Percentiles rank a stretch among this genome's conserved stretches.
phyloP scores from a whole-genome alignment of 78 protist species.

The Trichosphaerium sp. region DNA sequence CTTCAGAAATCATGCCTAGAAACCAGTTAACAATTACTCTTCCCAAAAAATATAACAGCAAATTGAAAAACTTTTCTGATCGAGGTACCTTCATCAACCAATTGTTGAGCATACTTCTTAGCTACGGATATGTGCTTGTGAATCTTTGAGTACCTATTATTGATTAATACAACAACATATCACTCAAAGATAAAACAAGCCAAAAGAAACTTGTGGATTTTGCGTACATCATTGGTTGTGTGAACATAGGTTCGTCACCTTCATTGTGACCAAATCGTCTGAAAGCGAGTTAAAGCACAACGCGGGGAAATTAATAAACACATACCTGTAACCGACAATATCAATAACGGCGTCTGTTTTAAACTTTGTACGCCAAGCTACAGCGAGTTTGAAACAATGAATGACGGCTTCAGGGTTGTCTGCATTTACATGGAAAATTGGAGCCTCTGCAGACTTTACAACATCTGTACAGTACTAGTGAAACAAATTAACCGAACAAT shows the following conservation, averaged over 20 bases:
- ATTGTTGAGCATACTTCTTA: constrained; percentile 29
- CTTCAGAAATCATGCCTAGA: neutral
- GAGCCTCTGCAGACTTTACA: constrained; percentile 70
- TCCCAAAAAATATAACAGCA: neutral
- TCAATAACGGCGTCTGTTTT: constrained; percentile 75
- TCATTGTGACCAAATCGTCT: constrained; percentile 88
- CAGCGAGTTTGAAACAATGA: constrained; percentile 47
- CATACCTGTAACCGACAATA: constrained; percentile 77
- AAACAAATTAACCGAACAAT: no score
- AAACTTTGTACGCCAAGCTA: constrained; percentile 67
- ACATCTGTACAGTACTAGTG: constrained; percentile 88
- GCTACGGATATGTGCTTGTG: constrained; percentile 42
- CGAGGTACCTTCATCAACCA: constrained; percentile 36
- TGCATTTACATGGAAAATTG: constrained; percentile 97
- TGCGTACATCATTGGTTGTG: constrained; percentile 90
- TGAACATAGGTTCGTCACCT: constrained; percentile 88
- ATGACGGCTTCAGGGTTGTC: constrained; percentile 86
- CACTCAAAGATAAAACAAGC: no score
- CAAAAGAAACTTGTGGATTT: no score
- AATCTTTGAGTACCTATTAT: no score
- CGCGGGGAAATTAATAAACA: no score
- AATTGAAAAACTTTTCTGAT: neutral
- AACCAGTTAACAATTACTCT: neutral
- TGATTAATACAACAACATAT: no score
- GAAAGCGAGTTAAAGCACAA: neutral